phyloP scores from a whole-genome alignment of 192 early-diverging fungal genomes.

The Podila horticola region DNA sequence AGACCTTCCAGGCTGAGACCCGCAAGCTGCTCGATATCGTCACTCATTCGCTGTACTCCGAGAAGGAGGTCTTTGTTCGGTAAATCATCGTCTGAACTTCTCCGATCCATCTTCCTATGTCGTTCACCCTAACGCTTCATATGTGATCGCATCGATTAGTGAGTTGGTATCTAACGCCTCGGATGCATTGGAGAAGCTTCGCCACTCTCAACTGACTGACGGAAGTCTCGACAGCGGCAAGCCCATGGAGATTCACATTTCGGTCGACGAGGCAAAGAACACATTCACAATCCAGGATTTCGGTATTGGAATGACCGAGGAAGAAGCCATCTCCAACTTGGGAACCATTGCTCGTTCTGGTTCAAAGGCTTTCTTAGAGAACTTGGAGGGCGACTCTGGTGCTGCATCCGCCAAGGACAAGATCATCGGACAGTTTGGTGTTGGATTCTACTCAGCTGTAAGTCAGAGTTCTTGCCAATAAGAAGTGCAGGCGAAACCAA shows the following conservation, averaged over 20 bases:
- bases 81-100: conserved; percentile 3
- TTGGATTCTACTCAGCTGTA: conserved; percentile 69
- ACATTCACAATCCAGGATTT: conserved; percentile 75
- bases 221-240: conserved; percentile 53
- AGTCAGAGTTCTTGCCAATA: conserved; percentile 15
- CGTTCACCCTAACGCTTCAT: background rate
- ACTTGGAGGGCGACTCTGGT: conserved; percentile 59
- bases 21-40: conserved; percentile 71
- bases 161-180: conserved; percentile 73
- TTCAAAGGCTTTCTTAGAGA: conserved; percentile 81
- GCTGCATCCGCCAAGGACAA: conserved; percentile 61
- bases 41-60: conserved; percentile 71
- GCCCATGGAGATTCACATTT: conserved; percentile 68
- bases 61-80: conserved; percentile 70
- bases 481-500: background rate
- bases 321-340: conserved; percentile 77
- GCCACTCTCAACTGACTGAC: conserved; percentile 59
- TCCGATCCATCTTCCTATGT: background rate
- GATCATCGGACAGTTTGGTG: conserved; percentile 92
- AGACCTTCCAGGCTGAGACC: conserved; percentile 72
- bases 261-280: conserved; percentile 58
- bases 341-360: conserved; percentile 90
- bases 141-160: conserved; percentile 25
- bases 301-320: conserved; percentile 85
- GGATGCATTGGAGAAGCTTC: conserved; percentile 72